Evolutionary conservation across 306 rosid genomes (phyloP).

Genomic region (Macrotyloma uniflorum): DNA sequence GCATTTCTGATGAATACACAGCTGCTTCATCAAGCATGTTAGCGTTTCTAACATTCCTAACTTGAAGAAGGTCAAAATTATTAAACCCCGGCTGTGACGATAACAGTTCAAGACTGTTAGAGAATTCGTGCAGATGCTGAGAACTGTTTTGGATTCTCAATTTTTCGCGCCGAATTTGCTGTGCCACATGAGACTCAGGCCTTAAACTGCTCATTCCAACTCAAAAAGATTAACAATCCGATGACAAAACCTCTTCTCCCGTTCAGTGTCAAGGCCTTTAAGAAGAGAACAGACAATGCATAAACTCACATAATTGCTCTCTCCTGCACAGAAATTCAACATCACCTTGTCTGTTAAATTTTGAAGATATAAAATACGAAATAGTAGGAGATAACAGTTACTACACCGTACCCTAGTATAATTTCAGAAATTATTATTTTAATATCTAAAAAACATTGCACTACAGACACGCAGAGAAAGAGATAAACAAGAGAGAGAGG

Average conservation of each 20-base stretch:
- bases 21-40: conserved; percentile 57
- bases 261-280: background rate
- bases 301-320: background rate
- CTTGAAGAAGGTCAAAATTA: conserved; percentile 58
- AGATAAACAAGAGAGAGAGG: background rate
- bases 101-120: conserved; percentile 42
- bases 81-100: conserved; percentile 36
- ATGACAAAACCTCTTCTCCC: background rate
- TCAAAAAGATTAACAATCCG: background rate
- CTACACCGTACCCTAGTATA: background rate
- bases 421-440: background rate
- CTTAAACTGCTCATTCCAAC: conserved; percentile 67
- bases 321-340: conserved; percentile 1
- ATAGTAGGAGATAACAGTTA: background rate
- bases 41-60: conserved; percentile 58
- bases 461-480: background rate
- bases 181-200: conserved; percentile 83
- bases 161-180: conserved; percentile 85
- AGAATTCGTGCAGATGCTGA: conserved; percentile 44
- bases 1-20: conserved; percentile 52
- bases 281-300: background rate
- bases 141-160: conserved; percentile 58
- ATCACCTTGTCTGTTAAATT: background rate
- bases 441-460: background rate
- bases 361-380: background rate